phyloP scores from a whole-genome alignment of 345 rosid genomes.

The Chamaenerion angustifolium region DNA sequence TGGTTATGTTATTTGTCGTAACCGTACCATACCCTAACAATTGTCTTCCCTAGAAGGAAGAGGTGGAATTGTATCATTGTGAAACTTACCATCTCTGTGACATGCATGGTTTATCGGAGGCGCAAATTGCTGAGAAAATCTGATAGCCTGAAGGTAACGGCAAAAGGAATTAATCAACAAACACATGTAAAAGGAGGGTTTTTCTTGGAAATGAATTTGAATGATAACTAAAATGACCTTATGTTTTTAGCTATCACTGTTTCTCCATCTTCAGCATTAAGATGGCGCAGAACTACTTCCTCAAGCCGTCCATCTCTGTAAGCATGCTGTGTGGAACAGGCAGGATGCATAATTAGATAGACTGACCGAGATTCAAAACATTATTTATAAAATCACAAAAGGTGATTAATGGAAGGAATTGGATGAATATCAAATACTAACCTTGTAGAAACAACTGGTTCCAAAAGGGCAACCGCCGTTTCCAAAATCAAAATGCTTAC shows the following conservation, averaged over 20 bases:
- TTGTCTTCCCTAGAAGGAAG: too few relatives aligned
- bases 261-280: slow-evolving; percentile 51
- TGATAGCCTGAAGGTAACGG: slow-evolving; percentile 38
- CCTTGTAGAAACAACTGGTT: slow-evolving; percentile 93
- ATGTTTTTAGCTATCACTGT: slow-evolving; percentile 43
- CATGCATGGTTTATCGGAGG: slow-evolving; percentile 11
- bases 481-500: slow-evolving; percentile 83
- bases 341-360: slow-evolving; percentile 1
- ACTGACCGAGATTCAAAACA: too few relatives aligned
- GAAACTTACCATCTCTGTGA: too few relatives aligned
- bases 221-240: slow-evolving; percentile 13
- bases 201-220: background rate
- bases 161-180: background rate
- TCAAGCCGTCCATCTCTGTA: slow-evolving; percentile 63
- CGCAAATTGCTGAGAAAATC: slow-evolving; percentile 43
- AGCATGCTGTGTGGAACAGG: slow-evolving; percentile 44
- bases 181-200: background rate
- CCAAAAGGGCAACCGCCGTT: slow-evolving; percentile 91
- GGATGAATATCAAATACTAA: slow-evolving; percentile 4
- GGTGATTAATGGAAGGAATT: too few relatives aligned
- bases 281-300: slow-evolving; percentile 56
- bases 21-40: too few relatives aligned
- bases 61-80: too few relatives aligned
- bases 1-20: too few relatives aligned
- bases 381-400: too few relatives aligned